Base-by-base conservation (phyloP, 768 basidiomycete species). In the Mycena chlorophos region DNA sequence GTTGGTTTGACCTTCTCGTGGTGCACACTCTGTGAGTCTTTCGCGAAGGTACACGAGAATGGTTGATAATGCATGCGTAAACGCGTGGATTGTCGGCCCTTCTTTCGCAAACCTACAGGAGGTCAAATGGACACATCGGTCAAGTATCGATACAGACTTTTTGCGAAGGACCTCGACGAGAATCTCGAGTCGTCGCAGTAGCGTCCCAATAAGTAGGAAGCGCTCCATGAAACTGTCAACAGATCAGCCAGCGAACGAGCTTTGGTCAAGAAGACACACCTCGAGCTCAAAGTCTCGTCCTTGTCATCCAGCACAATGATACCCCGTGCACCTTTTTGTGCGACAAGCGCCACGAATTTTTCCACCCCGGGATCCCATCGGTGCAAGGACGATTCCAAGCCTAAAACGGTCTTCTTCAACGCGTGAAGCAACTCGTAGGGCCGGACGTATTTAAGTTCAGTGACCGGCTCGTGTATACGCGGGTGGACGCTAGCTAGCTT, bases 181-280 rank as follows among this genome's bases (percentile, higher is more conserved):
- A 2, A 70, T 68, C 49, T 93, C 89, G 5, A 92, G 64, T 20
- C 91, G 80, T 42, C 89, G 82, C 34, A 88, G 65, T 2, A 85
- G 67, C 0, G 83, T 83, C 5, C 91, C 91, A 46, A 93, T 84
- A 5, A 73, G 77, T 27, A 89, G 57, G 68, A 92, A 92, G 5
- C 86, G 78, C 31, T 73, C 69, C 22, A 84, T 68, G 5, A 88
- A 66, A 67, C 89, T 91, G 39, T 2, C n/a, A 37, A 23, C 52
- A 26, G 16, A 48, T 34, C 16, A 25, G 20, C 40, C 13, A 40
- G 5, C 29, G 49, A 10, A 40, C 19, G 34, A 43, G 25, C 27
- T 22, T 26, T 29, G 20, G 20, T 30, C 5, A 14, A 4, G 5
- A 13, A 17, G 25, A 54, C 70, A 38, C 26, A 86, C 90, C 88